Evolutionary conservation across 352 stramenopile genomes (phyloP), one percentile per base, ranked within the genome.

Genomic region (Blastocystis sp.): DNA sequence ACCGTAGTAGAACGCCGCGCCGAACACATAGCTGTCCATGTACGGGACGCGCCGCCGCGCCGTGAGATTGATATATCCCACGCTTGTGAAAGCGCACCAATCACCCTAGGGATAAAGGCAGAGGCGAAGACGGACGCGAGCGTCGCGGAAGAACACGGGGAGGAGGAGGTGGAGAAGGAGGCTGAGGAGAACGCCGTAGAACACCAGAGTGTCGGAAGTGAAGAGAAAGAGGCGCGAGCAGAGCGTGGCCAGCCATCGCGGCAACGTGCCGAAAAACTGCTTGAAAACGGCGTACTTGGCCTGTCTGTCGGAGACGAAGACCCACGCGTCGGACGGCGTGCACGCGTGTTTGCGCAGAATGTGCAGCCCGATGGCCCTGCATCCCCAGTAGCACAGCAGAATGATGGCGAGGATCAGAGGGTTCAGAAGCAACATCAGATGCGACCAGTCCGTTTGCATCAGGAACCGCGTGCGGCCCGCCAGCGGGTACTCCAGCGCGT

Each of bases 11-110:
- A 68, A 84, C 10, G 74, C 52, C 11, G 74, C 60, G 52, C 74
- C 74, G 45, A 84, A 84, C 7, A 84, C 74, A 28, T 68, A 84
- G 2, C n/a, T 61, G 38, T 84, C 74, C 74, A 84, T 84, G 24
- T 66, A 70, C 14, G 14, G 19, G 19, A 54, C 38, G 28, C 4
- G 17, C 42, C 69, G 19, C 42, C 57, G 9, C 40, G n/a, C 42
- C 3, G 19, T 11, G n/a, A 57, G 60, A n/a, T 84, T 64, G 19
- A 54, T 21, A 68, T 59, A 84, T 17, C 52, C 42, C 57, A 28
- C 14, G 3, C 68, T 7, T 0, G 57, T 38, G 14, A 84, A 68
- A 14, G 57, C 28, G 48, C 74, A 84, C 57, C 68, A 43, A 66
- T 84, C 45, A 68, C 60, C 34, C 74, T 84, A 74, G 28, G 42